phyloP scores from a whole-genome alignment of 306 rosid genomes.

The Parietaria judaica region DNA sequence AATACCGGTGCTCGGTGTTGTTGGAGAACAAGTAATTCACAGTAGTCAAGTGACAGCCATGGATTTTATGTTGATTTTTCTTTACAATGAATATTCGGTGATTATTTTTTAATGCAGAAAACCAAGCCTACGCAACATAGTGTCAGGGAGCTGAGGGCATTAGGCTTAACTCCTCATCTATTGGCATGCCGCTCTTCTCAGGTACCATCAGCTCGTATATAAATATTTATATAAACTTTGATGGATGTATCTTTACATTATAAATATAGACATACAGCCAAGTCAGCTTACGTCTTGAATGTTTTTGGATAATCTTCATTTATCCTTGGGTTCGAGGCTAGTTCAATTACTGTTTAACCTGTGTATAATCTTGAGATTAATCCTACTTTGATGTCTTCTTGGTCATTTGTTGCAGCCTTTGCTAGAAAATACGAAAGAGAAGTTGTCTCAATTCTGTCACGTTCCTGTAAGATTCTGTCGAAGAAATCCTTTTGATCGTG shows the following conservation, averaged over 20 bases:
- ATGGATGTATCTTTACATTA: slow-evolving; percentile 6
- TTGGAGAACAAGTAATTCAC: slow-evolving; percentile 91
- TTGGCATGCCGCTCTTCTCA: slow-evolving; percentile 93
- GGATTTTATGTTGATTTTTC: neutral
- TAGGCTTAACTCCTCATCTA: slow-evolving; percentile 94
- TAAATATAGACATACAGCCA: slow-evolving; percentile 7
- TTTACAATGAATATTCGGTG: neutral
- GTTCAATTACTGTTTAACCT: no score
- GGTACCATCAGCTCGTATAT: slow-evolving; percentile 33
- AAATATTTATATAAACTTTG: neutral
- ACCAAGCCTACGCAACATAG: slow-evolving; percentile 97
- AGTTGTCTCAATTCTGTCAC: slow-evolving; percentile 93
- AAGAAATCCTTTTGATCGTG: slow-evolving; percentile 21
- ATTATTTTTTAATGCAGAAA: slow-evolving; percentile 40
- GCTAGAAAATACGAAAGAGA: slow-evolving; percentile 71
- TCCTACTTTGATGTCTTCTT: neutral
- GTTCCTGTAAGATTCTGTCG: slow-evolving; percentile 72
- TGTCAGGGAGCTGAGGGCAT: slow-evolving; percentile 88
- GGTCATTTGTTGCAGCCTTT: slow-evolving; percentile 59
- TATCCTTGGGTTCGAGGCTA: neutral
- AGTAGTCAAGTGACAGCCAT: neutral
- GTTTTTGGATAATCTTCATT: neutral
- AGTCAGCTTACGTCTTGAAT: slow-evolving; percentile 2
- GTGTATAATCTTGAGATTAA: neutral
- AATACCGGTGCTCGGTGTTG: slow-evolving; percentile 90